Evolutionary conservation across 2,329 filamentous ascomycete species (phyloP).

Genomic region (Microcera coccophila): DNA sequence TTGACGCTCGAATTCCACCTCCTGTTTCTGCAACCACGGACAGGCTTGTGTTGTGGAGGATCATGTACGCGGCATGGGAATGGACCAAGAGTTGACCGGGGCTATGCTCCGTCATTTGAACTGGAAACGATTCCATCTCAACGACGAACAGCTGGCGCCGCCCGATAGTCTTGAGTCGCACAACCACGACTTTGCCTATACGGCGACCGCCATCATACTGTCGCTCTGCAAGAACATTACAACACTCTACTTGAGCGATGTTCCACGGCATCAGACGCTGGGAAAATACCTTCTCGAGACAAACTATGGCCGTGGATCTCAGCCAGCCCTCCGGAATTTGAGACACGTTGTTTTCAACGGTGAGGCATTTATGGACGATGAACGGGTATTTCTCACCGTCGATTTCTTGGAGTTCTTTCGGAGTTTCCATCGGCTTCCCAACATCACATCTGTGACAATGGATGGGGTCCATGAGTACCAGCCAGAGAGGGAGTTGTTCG

Average conservation of each 20-base stretch:
- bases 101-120: too few species aligned
- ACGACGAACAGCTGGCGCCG: too few species aligned
- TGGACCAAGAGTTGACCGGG: too few species aligned
- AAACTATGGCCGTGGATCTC: slow-evolving; percentile 3
- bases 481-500: background rate
- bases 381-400: too few species aligned
- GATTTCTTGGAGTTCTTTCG: slow-evolving; percentile 6
- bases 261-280: background rate
- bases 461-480: slow-evolving; percentile 4
- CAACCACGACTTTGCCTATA: background rate
- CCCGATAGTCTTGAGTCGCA: too few species aligned
- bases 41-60: too few species aligned
- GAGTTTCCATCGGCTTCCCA: slow-evolving; percentile 4
- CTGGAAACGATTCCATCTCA: too few species aligned
- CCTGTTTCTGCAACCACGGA: too few species aligned
- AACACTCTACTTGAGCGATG: background rate
- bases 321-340: background rate
- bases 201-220: slow-evolving; percentile 4
- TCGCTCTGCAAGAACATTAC: slow-evolving; percentile 6
- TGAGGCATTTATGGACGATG: background rate
- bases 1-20: too few species aligned
- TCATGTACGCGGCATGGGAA: too few species aligned
- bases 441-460: background rate
- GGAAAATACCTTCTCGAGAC: slow-evolving; percentile 6
- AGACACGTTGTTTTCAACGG: background rate